Base-by-base conservation (phyloP, 495 filamentous ascomycete species). In the Aspergillus sparsus region DNA sequence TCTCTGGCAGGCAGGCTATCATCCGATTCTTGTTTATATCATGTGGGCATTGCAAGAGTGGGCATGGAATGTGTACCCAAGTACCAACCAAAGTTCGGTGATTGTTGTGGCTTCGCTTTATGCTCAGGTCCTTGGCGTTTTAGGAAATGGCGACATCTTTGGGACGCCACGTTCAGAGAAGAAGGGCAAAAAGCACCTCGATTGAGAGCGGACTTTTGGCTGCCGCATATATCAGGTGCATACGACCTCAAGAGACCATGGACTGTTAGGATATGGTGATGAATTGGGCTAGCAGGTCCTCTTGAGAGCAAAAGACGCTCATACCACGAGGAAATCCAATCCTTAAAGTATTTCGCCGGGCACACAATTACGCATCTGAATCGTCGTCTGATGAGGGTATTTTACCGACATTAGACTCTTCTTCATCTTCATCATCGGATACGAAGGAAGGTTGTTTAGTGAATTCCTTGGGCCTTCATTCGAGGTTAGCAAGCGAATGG, bases 11-110 rank as follows among this genome's bases (percentile, higher is more conserved):
- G 85, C 86, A 57, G 87, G 88, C 5, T 64, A 89, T 59, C 88
- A 92, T 65, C 91, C 92, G 6, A 61, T 89, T 9, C 65, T 91
- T 42, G 84, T 91, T 63, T 89, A 86, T 68, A 71, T 67, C 3
- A 64, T 92, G 2, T 98, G 93, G 93, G 87, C 79, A 7, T 79
- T 83, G 47, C 94, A 98, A 71, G 94, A 98, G 66, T 93, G 89
- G 91, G 92, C 90, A 9, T 98, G 94, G 94, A 97, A 97, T 68
- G 85, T 91, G 2, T 98, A 87, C 73, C 94, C 94, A n/a, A 96
- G 92, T 70, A 96, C 92, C 31, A 75, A 87, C 53, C 60, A 67
- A 49, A 98, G 93, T 71, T 96, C 92, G 9, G 75, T 76, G 58
- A 81, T 86, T 16, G 93, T 96, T 34, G 89, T 97, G 10, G 81